phyloP scores from a whole-genome alignment of 2,329 filamentous ascomycete species.

The Penicillium occitanis region DNA sequence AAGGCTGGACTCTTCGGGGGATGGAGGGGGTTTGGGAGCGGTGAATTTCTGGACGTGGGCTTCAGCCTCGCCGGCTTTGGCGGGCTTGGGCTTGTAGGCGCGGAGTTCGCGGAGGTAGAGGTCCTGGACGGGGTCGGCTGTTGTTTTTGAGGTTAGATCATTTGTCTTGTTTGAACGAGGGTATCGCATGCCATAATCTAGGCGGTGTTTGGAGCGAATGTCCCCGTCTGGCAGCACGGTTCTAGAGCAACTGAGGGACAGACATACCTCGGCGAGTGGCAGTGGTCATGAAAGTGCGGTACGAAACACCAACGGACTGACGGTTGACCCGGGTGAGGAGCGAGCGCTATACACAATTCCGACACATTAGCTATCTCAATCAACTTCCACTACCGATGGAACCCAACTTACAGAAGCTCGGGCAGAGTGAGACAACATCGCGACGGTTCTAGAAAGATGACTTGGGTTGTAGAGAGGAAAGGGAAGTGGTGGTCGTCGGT shows the following conservation, averaged over 20 bases:
- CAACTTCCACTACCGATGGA: constrained; percentile 25
- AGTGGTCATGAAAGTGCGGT: constrained; percentile 64
- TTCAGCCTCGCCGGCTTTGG: constrained; percentile 84
- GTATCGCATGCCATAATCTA: neutral
- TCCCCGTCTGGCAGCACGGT: neutral
- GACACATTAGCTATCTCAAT: constrained; percentile 6
- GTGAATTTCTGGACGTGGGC: constrained; percentile 88
- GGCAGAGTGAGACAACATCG: constrained; percentile 62
- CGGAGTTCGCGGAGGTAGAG: constrained; percentile 96
- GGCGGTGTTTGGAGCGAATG: neutral
- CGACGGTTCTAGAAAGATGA: constrained; percentile 16
- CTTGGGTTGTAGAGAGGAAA: constrained; percentile 2
- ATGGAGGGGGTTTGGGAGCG: constrained; percentile 75
- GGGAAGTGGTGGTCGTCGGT: constrained; percentile 13
- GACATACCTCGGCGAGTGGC: constrained; percentile 62
- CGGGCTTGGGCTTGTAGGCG: constrained; percentile 80
- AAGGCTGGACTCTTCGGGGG: constrained; percentile 91
- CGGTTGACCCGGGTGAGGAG: constrained; percentile 60
- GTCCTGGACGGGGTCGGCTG: constrained; percentile 97
- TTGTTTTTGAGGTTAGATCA: neutral
- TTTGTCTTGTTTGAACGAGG: neutral
- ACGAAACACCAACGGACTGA: constrained; percentile 56
- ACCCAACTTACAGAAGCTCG: constrained; percentile 56
- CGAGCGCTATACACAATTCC: constrained; percentile 52
- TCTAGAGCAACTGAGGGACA: constrained; percentile 25